Conservation (phyloP, 768 basidiomycete genomes). For the Leccinellum luteum region DNA sequence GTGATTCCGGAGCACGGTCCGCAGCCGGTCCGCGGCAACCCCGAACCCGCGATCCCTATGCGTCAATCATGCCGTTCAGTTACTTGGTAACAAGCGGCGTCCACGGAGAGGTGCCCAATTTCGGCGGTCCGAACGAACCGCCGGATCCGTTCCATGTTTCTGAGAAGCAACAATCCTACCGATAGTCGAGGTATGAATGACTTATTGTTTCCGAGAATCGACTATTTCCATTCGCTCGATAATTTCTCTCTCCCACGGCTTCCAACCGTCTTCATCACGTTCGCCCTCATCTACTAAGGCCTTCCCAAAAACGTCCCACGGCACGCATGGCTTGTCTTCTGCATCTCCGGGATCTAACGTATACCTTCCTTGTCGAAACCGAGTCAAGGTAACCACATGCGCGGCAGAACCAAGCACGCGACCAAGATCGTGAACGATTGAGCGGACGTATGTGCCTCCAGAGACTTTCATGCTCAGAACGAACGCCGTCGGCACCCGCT, state of each 20-base stretch:
- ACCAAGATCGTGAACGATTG: conserved; percentile 91
- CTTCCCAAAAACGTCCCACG: conserved; percentile 71
- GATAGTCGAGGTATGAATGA: not conserved
- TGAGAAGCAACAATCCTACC: not conserved
- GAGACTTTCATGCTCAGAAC: conserved; percentile 91
- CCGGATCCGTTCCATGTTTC: not conserved
- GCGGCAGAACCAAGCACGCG: conserved; percentile 82
- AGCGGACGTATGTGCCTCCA: conserved; percentile 95
- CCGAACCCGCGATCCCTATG: not conserved
- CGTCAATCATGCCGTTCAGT: not conserved
- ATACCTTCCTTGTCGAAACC: conserved; percentile 88
- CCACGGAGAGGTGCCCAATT: not conserved
- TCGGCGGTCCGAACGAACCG: not conserved
- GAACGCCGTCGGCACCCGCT: conserved; percentile 67
- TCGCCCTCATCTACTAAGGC: conserved; percentile 54
- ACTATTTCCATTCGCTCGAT: conserved; percentile 64
- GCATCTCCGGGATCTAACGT: conserved; percentile 47
- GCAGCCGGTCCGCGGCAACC: conserved; percentile 8
- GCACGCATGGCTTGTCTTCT: conserved; percentile 60
- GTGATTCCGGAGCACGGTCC: conserved; percentile 8
- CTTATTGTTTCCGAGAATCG: conserved; percentile 26
- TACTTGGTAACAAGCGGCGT: not conserved
- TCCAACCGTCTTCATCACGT: conserved; percentile 64
- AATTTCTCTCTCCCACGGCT: conserved; percentile 81
- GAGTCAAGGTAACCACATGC: conserved; percentile 87